phyloP scores from a whole-genome alignment of 495 filamentous ascomycete species.

The Lasiosphaeria ovina region DNA sequence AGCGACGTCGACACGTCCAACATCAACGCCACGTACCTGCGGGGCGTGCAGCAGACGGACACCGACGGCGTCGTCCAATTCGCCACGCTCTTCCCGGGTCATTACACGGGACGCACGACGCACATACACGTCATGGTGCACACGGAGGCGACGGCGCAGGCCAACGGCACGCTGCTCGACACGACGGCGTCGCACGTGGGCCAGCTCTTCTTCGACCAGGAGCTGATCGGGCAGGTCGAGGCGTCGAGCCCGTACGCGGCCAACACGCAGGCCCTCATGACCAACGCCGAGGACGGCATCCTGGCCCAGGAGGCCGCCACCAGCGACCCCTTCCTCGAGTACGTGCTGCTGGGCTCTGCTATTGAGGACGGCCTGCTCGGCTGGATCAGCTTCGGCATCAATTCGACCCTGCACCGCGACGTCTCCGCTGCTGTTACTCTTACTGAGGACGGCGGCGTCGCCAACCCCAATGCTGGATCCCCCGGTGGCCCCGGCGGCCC shows the following conservation, averaged over 20 bases:
- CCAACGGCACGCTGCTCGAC: slow-evolving; percentile 50
- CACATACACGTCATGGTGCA: slow-evolving; percentile 51
- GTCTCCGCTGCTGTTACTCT: slow-evolving; percentile 18
- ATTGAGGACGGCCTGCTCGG: slow-evolving; percentile 54
- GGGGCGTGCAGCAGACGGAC: slow-evolving; percentile 50
- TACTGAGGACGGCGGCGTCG: slow-evolving; percentile 25
- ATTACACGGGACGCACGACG: slow-evolving; percentile 48
- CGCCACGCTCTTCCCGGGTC: slow-evolving; percentile 54
- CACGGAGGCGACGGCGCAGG: slow-evolving; percentile 37
- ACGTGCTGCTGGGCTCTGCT: slow-evolving; percentile 52
- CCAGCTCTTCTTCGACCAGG: slow-evolving; percentile 64
- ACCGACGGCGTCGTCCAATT: slow-evolving; percentile 50
- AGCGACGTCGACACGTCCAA: slow-evolving; percentile 46
- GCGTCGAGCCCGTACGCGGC: slow-evolving; percentile 52
- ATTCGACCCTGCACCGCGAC: slow-evolving; percentile 28
- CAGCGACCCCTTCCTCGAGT: slow-evolving; percentile 56
- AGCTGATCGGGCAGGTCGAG: slow-evolving; percentile 55
- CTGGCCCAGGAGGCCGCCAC: slow-evolving; percentile 40
- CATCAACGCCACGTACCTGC: slow-evolving; percentile 49
- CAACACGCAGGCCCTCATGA: slow-evolving; percentile 52
- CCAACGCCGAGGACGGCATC: slow-evolving; percentile 49
- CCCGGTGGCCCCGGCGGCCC: slow-evolving; percentile 13
- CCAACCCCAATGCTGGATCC: slow-evolving; percentile 15
- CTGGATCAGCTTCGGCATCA: slow-evolving; percentile 56
- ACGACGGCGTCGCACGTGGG: slow-evolving; percentile 53